phyloP scores from a whole-genome alignment of 306 rosid genomes.

The Pachyrhizus erosus region DNA sequence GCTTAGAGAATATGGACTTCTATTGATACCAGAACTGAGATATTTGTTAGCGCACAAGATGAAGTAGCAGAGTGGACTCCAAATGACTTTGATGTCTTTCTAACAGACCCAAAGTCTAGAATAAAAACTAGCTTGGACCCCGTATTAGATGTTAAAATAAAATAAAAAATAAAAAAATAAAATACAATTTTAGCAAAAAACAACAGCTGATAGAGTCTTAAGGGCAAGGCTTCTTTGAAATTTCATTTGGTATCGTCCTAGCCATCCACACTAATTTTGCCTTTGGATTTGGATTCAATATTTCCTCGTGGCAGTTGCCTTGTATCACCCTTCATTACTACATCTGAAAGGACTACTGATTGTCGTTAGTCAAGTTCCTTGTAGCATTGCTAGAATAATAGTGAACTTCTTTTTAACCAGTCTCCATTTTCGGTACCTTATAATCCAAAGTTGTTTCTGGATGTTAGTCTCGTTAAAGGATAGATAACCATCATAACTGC shows the following conservation, averaged over 20 bases:
- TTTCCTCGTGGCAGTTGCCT: not conserved
- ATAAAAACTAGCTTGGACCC: not conserved
- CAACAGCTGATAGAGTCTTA: too few species aligned
- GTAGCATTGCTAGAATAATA: not conserved
- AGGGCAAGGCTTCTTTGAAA: too few species aligned
- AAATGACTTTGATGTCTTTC: conserved; percentile 55
- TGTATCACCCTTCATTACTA: not conserved
- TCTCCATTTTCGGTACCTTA: not conserved
- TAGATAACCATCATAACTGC: not conserved
- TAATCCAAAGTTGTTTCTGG: not conserved
- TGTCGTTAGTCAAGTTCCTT: not conserved
- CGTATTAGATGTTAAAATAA: too few species aligned
- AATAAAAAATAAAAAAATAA: too few species aligned
- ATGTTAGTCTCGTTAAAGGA: not conserved
- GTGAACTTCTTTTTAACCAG: not conserved
- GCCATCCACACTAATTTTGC: not conserved
- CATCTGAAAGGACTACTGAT: not conserved
- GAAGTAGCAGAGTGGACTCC: conserved; percentile 68
- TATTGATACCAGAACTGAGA: conserved; percentile 67
- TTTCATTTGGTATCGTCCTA: not conserved
- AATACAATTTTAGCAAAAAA: too few species aligned
- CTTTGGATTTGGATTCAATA: not conserved
- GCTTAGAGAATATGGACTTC: conserved; percentile 67
- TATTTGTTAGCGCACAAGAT: conserved; percentile 47
- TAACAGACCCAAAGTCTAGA: not conserved